phyloP scores from a whole-genome alignment of 2,329 filamentous ascomycete species.

The Zymoseptoria crescenta region DNA sequence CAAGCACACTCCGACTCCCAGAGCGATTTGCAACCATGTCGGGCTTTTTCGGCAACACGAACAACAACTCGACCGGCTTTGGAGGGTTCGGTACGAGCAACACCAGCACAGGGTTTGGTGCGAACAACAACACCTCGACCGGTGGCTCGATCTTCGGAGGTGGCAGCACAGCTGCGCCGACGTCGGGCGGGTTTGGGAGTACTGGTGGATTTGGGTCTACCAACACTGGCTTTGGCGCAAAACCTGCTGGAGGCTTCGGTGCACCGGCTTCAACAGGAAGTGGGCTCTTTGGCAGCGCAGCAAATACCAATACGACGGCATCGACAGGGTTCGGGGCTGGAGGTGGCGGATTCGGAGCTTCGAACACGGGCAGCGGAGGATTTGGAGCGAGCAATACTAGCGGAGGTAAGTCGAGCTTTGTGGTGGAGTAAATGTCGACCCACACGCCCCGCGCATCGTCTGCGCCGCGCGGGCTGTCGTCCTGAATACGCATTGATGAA shows the following conservation, averaged over 20 bases:
- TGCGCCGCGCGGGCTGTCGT: not conserved
- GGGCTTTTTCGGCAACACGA: slow-evolving; percentile 18
- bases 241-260: slow-evolving; percentile 16
- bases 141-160: slow-evolving; percentile 16
- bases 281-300: slow-evolving; percentile 23
- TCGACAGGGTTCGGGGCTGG: slow-evolving; percentile 14
- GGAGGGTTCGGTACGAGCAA: slow-evolving; percentile 11
- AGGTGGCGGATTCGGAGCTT: slow-evolving; percentile 20
- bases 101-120: slow-evolving; percentile 8
- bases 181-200: slow-evolving; percentile 6
- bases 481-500: not conserved
- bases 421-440: not conserved
- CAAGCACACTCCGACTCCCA: not conserved
- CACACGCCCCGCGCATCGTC: not conserved
- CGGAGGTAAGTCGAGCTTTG: slow-evolving; percentile 20
- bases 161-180: slow-evolving; percentile 15
- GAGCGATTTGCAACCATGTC: slow-evolving; percentile 10
- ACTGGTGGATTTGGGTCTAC: slow-evolving; percentile 12
- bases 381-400: slow-evolving; percentile 33
- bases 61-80: slow-evolving; percentile 16
- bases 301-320: slow-evolving; percentile 16
- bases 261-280: slow-evolving; percentile 23
- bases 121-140: slow-evolving; percentile 14
- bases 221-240: slow-evolving; percentile 21
- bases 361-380: slow-evolving; percentile 24